phyloP scores from a whole-genome alignment of 2,329 filamentous ascomycete species.

The Colletotrichum liaoningense region DNA sequence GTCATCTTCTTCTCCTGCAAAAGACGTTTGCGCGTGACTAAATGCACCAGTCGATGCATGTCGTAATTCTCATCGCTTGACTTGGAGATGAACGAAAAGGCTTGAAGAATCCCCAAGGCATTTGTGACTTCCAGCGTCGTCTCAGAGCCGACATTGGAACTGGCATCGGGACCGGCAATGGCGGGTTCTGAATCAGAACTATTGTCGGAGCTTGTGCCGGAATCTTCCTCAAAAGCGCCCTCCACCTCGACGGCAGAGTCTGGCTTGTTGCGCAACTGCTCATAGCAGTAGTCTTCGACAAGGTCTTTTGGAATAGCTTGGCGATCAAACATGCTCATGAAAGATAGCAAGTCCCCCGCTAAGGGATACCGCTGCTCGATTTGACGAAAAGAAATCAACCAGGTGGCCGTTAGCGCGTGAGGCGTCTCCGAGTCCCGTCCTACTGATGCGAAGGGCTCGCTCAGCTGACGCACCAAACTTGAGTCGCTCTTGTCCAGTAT shows the following conservation, averaged over 20 bases:
- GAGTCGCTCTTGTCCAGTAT: slow-evolving; percentile 39
- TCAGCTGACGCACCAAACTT: slow-evolving; percentile 38
- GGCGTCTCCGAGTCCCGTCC: slow-evolving; percentile 44
- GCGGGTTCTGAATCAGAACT: no score
- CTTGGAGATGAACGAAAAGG: no score
- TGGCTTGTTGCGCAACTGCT: no score
- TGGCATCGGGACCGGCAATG: no score
- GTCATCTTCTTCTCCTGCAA: accelerated
- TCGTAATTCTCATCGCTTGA: no score
- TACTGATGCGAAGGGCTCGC: slow-evolving; percentile 41
- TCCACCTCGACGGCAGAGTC: no score
- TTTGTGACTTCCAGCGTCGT: no score
- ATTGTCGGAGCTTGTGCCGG: no score
- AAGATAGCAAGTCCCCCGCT: slow-evolving; percentile 50
- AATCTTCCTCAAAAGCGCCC: no score
- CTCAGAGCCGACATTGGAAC: no score
- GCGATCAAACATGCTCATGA: slow-evolving; percentile 55
- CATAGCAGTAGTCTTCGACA: no score
- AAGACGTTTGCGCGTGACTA: slow-evolving; percentile 46
- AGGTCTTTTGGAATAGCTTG: slow-evolving; percentile 48
- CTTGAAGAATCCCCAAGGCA: no score
- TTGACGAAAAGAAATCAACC: slow-evolving; percentile 44
- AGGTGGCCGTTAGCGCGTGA: slow-evolving; percentile 42
- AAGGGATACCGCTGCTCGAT: slow-evolving; percentile 44
- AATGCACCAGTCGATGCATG: slow-evolving; percentile 50